Conservation (phyloP, 2,329 filamentous ascomycete species). For the Dactylellina parvicollis region DNA sequence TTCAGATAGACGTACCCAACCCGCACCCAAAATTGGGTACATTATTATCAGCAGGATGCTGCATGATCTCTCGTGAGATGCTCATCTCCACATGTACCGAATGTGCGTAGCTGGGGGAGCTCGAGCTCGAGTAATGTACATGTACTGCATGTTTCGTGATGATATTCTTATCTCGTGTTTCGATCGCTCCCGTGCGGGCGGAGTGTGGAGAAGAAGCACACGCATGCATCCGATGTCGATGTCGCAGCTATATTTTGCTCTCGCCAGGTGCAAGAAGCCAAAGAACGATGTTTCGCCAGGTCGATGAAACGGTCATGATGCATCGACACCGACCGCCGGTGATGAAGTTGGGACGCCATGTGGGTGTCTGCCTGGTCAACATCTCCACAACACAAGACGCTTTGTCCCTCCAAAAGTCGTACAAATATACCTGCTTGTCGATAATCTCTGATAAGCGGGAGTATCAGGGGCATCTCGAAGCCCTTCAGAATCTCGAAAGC, state of each 20-base stretch:
- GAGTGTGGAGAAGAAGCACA: slow-evolving; percentile 30
- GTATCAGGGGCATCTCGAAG: slow-evolving; percentile 19
- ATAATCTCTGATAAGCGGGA: slow-evolving; percentile 53
- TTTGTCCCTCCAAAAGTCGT: not conserved
- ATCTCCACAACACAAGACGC: not conserved
- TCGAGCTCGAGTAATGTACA: slow-evolving; percentile 4
- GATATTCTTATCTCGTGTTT: slow-evolving; percentile 31
- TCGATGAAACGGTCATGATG: slow-evolving; percentile 47
- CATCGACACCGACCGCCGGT: slow-evolving; percentile 11
- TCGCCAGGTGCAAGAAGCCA: slow-evolving; percentile 1
- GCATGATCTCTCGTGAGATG: slow-evolving; percentile 30
- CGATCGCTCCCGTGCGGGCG: slow-evolving; percentile 14
- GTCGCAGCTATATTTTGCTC: slow-evolving; percentile 37
- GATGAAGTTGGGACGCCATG: slow-evolving; percentile 6
- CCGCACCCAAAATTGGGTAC: slow-evolving; percentile 53
- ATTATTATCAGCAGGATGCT: slow-evolving; percentile 25
- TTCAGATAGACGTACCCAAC: slow-evolving; percentile 52
- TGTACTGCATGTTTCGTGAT: not conserved
- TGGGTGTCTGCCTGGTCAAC: slow-evolving; percentile 26
- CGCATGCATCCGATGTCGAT: slow-evolving; percentile 24
- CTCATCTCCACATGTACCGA: slow-evolving; percentile 7
- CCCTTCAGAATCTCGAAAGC: slow-evolving; percentile 45
- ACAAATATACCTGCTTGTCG: slow-evolving; percentile 7
- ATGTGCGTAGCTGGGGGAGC: not conserved
- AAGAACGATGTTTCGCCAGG: slow-evolving; percentile 27